Base-by-base conservation (phyloP, 2,329 filamentous ascomycete genomes). In the Sclerotinia glacialis region DNA sequence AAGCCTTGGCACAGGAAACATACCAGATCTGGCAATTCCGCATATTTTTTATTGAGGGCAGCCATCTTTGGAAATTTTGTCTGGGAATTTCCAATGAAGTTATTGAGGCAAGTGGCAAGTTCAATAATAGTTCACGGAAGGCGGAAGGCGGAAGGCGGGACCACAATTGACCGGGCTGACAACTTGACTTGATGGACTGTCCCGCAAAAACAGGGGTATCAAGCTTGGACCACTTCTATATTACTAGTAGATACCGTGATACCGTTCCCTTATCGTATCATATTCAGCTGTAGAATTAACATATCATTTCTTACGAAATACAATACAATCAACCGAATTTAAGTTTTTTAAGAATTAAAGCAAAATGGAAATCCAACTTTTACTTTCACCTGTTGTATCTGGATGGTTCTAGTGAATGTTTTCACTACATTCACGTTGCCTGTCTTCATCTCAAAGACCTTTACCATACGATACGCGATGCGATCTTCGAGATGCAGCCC, bases 11-110 rank as follows among this genome's bases (percentile, higher is more conserved):
- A 26, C 31, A 2, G 21, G 65, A 64, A 47, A 47, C 77, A 68
- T 80, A 93, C 91, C 77, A 95, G 80, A 77, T 94, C 91, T 67
- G 91, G 91, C 70, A 95, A 80, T 66, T 87, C 89, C 61, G 91
- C 90, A 76, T 94, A 95, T 82, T 95, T 95, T 75, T 89, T 86
- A 76, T 89, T 91, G 69, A 56, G 64, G 5, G 91, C 83, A 46
- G 90, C 85, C 90, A 93, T 93, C 64, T 70, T 73, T 2, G 21
- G 12, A 44, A 14, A 40, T 59, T 16, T 46, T 44, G n/a, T 34
- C 40, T 11, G 53, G 6, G 37, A 26, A 23, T 11, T 42, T 46
- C 8, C 7, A 37, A 16, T 37, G 28, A 34, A 59, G n/a, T 52
- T 52, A 54, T 26, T 52, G 8, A 62, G 63, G 55, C 16, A 60